Base-by-base conservation (phyloP, 2,329 filamentous ascomycete genomes). In the Fusarium sp. region DNA sequence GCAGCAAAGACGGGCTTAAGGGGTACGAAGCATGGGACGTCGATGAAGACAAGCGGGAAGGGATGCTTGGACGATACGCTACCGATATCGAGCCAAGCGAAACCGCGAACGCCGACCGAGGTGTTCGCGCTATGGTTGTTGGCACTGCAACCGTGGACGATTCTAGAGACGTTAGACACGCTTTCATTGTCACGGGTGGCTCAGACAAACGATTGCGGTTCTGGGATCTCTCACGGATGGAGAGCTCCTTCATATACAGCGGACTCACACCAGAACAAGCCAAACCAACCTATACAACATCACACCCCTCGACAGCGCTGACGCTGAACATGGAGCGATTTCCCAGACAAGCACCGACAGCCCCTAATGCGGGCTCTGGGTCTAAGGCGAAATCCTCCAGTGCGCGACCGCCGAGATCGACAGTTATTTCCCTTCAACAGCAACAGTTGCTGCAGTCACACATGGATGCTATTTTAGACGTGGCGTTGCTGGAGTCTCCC, bases 121-220 rank as follows among this genome's bases (percentile, higher is more conserved):
- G 92, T n/a, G 89, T 95, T 57, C 88, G 92, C 58, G 90, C 92
- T 6, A 90, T 97, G 82, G 84, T 90, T 1, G 88, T 92, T 12
- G 93, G 92, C 9, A 88, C 90, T 12, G 91, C 94, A 74, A 90
- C 94, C 70, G 84, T 87, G 8, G 87, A 89, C 25, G 90, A 94
- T 53, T 89, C 90, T 62, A 86, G 88, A 45, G 92, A 95, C 49
- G 87, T 91, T 6, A 91, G 92, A 61, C 90, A 94, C 74, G 91
- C 93, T 0, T 98, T 96, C 78, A 88, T 98, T 49, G 83, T 99
- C 40, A 96, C 94, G 1, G 95, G 91, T 20, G 95, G 95, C 0
- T 92, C 92, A 14, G 96, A 98, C 80, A 93, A 92, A 81, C 96
- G 93, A 80, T 88, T 99, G 20, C 90, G 96, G 12, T 98, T 97